These are phyloP conservation scores for Mycena maculata DNA, from an alignment of 768 basidiomycete genomes.

Conservation along the genomic window DNA sequence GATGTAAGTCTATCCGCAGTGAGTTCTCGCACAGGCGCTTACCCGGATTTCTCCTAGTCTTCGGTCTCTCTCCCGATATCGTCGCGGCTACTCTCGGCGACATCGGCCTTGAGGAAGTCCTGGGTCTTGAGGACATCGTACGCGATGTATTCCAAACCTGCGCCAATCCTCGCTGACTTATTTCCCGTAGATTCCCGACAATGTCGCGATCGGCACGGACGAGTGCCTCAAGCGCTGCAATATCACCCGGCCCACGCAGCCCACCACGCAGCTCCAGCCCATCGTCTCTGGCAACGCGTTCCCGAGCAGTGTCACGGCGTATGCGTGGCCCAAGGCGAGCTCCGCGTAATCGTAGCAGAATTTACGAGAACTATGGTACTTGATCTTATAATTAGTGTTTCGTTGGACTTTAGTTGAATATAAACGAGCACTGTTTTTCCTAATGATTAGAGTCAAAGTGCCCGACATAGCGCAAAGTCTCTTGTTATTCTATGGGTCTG, in stretches of 20 bases:
- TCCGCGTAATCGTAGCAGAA: not conserved
- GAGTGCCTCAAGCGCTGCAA: conserved; percentile 31
- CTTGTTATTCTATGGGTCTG: too few species aligned
- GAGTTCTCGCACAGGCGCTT: not conserved
- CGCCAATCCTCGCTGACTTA: not conserved
- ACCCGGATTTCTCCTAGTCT: conserved; percentile 12
- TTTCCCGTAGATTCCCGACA: conserved; percentile 19
- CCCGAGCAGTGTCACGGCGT: conserved; percentile 18
- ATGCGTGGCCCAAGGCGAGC: not conserved
- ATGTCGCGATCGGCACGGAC: conserved; percentile 19
- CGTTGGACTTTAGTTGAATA: not conserved
- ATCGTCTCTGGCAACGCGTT: conserved; percentile 31
- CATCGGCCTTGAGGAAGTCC: conserved; percentile 28
- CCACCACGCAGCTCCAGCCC: conserved; percentile 24
- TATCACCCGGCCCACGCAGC: conserved; percentile 23
- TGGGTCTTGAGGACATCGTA: conserved; percentile 18
- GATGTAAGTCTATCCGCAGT: conserved; percentile 15
- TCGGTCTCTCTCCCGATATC: conserved; percentile 32
- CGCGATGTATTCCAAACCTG: not conserved
- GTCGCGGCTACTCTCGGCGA: conserved; percentile 28
- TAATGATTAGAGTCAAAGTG: too few species aligned
- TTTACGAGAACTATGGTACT: not conserved
- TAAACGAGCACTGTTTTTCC: too few species aligned
- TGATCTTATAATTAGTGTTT: conserved; percentile 2
- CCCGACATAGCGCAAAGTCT: too few species aligned